phyloP scores from a whole-genome alignment of 2,329 filamentous ascomycete genomes.

The Fusarium goolgardi region DNA sequence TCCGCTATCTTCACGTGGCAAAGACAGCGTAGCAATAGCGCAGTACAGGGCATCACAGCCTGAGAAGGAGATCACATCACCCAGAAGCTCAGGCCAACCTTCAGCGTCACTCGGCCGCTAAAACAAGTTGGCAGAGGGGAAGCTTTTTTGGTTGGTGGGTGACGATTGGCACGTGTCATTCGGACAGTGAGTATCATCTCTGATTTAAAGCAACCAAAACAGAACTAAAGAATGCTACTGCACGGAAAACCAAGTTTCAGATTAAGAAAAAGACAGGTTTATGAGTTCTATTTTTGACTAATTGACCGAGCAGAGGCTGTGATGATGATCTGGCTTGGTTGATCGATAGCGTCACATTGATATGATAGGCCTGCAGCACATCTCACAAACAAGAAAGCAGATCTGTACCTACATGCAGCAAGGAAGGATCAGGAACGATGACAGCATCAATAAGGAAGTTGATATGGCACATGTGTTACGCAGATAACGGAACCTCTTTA shows the following conservation, averaged over 20 bases:
- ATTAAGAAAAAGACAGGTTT: constrained; percentile 22
- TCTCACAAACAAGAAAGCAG: constrained; percentile 32
- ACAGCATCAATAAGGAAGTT: constrained; percentile 12
- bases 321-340: constrained; percentile 13
- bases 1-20: constrained; percentile 47
- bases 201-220: background rate
- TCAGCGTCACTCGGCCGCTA: constrained; percentile 28
- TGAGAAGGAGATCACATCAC: constrained; percentile 10
- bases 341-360: constrained; percentile 40
- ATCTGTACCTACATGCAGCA: constrained; percentile 35
- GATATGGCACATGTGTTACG: background rate
- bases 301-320: constrained; percentile 26
- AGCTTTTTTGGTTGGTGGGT: constrained; percentile 22
- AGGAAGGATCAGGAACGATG: constrained; percentile 34
- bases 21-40: background rate
- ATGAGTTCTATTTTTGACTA: constrained; percentile 2
- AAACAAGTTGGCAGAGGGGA: constrained; percentile 30
- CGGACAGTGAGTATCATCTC: background rate
- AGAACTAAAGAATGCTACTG: background rate
- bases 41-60: constrained; percentile 2
- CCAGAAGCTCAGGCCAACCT: constrained; percentile 20
- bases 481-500: background rate
- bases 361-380: constrained; percentile 36
- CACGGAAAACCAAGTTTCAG: constrained; percentile 23
- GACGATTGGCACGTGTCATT: constrained; percentile 35